These are phyloP conservation scores for Fistulifera pelliculosa DNA, from an alignment of 108 stramenopile species.

Conservation along the genomic window DNA sequence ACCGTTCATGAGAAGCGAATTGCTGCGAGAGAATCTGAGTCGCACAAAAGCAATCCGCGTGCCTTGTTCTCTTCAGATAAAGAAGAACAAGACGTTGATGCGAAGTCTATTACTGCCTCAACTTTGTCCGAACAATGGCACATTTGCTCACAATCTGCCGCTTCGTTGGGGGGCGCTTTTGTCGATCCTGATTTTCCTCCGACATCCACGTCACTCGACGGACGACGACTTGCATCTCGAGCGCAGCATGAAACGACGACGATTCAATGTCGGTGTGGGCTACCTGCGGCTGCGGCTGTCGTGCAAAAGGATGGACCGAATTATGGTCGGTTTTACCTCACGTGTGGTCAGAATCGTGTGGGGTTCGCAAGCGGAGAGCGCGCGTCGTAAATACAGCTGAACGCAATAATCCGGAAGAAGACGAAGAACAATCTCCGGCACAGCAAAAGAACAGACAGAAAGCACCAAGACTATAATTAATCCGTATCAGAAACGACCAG, in stretches of 20 bases:
- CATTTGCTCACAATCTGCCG: no score
- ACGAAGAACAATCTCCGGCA: conserved; percentile 1
- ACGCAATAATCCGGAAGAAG: conserved; percentile 2
- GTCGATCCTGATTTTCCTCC: conserved; percentile 34
- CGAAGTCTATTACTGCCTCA: no score
- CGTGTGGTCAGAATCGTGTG: conserved; percentile 13
- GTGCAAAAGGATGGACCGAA: conserved; percentile 31
- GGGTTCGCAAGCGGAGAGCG: conserved; percentile 4
- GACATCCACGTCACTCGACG: conserved; percentile 21
- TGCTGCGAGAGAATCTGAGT: no score
- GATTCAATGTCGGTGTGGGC: conserved; percentile 1
- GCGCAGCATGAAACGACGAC: background rate
- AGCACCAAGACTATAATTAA: background rate
- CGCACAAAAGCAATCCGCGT: no score
- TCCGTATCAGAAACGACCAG: conserved; percentile 8
- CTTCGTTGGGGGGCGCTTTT: conserved; percentile 8
- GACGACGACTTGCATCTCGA: conserved; percentile 4
- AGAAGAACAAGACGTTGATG: no score
- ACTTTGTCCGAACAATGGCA: no score
- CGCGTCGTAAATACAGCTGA: background rate
- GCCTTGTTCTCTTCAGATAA: no score
- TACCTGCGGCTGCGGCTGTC: conserved; percentile 2
- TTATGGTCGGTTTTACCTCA: conserved; percentile 28
- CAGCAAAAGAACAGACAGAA: background rate
- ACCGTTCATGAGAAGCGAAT: no score